These are phyloP conservation scores for Chaetomidium leptoderma DNA, from an alignment of 495 filamentous ascomycete genomes.

Conservation along the genomic window DNA sequence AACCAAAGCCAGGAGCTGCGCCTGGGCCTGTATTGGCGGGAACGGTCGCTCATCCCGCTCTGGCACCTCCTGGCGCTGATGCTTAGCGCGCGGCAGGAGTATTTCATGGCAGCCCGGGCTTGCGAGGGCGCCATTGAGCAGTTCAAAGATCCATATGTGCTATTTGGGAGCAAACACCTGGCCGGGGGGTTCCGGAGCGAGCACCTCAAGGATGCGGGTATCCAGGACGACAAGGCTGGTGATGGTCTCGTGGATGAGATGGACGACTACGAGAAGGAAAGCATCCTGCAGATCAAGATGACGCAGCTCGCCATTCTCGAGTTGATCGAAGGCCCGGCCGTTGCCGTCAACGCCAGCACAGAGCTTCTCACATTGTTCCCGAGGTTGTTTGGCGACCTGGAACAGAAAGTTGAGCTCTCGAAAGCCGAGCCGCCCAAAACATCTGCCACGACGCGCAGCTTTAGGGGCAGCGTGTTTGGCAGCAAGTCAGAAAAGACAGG, in stretches of 20 bases:
- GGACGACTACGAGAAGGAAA: slow-evolving; percentile 71
- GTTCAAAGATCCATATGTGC: slow-evolving; percentile 59
- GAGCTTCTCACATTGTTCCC: slow-evolving; percentile 79
- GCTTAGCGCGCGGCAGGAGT: slow-evolving; percentile 82
- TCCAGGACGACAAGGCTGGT: slow-evolving; percentile 33
- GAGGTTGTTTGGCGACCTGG: slow-evolving; percentile 62
- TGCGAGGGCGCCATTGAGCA: slow-evolving; percentile 90
- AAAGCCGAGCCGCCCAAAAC: slow-evolving; percentile 59
- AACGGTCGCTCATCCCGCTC: slow-evolving; percentile 59
- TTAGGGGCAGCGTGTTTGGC: slow-evolving; percentile 72
- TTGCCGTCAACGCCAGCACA: slow-evolving; percentile 76
- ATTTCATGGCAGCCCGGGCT: slow-evolving; percentile 67
- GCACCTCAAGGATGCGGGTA: slow-evolving; percentile 48
- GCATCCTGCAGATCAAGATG: slow-evolving; percentile 86
- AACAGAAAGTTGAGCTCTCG: slow-evolving; percentile 33
- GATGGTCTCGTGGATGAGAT: slow-evolving; percentile 64
- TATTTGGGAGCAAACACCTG: slow-evolving; percentile 47
- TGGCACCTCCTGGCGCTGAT: slow-evolving; percentile 88
- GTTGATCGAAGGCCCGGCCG: slow-evolving; percentile 70
- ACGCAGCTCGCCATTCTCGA: slow-evolving; percentile 84
- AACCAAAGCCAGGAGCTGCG: slow-evolving; percentile 33
- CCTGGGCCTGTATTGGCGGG: slow-evolving; percentile 42
- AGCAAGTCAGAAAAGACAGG: slow-evolving; percentile 45
- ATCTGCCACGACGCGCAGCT: slow-evolving; percentile 64
- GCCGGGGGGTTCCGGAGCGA: slow-evolving; percentile 50